Evolutionary conservation across 2,329 filamentous ascomycete species (phyloP).

Genomic region (Aspergillus awamori): DNA sequence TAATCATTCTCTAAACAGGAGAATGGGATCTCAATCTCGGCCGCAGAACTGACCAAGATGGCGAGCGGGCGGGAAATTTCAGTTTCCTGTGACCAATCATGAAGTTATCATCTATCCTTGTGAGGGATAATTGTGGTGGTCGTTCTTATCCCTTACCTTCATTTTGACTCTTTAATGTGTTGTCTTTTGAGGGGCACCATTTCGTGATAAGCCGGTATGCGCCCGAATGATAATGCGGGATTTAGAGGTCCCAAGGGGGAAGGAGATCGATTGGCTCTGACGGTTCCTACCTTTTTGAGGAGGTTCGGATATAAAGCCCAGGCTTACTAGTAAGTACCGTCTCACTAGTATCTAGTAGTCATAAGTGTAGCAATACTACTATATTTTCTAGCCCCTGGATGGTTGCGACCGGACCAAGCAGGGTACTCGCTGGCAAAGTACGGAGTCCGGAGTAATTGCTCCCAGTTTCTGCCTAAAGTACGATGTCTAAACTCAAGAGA

Average conservation of each 20-base stretch:
- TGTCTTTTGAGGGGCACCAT: too few relatives aligned
- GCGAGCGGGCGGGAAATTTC: neutral
- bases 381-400: too few relatives aligned
- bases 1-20: too few relatives aligned
- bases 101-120: neutral
- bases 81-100: slow-evolving; percentile 2
- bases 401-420: neutral
- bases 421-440: neutral
- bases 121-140: neutral
- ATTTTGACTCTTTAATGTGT: neutral
- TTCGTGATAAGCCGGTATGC: neutral
- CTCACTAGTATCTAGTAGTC: neutral
- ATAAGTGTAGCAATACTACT: too few relatives aligned
- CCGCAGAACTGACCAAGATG: slow-evolving; percentile 1
- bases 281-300: neutral
- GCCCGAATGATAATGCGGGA: neutral
- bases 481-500: neutral
- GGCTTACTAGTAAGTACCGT: neutral
- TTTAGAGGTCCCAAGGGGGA: too few relatives aligned
- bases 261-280: neutral
- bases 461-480: neutral
- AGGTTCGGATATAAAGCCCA: neutral
- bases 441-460: neutral
- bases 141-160: neutral
- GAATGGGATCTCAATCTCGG: slow-evolving; percentile 11